Evolutionary conservation across 805 yeast genomes (phyloP), one percentile per base, ranked within the genome.

Genomic region (Spathaspora arborariae): DNA sequence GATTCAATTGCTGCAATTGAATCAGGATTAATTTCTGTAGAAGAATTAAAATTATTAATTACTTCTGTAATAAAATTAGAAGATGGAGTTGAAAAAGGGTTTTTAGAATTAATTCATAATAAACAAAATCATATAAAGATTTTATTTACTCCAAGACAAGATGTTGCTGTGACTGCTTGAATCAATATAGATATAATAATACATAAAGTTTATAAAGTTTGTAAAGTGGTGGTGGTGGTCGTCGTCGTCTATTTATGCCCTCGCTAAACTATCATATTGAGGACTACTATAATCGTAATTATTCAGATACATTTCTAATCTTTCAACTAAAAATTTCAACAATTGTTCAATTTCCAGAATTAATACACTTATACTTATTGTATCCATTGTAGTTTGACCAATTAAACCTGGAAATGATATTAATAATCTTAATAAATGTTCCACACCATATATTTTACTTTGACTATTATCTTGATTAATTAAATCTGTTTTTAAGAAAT

Each of bases 351-450:
- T 56, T 49, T 82, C 80, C 8, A 65, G 70, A 49, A 80, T 72
- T 49, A 88, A 63, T 15, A 76, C 75, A 5, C 70, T 72, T 4
- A 85, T 67, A 45, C 90, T 81, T 48, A 82, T 84, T n/a, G 78
- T 73, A 56, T 90, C 97, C 90, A 90, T 86, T 7, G 82, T 68
- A 1, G 96, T 82, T 51, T 82, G 84, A 0, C 88, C 77, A 45
- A 91, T 76, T n/a, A 90, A 67, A 9, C 89, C 94, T 0, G 99
- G 98, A 39, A 94, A 65, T 1, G 87, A 73, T 13, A 88, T 84
- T 52, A 90, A 71, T 47, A 92, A 65, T 52, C 99, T 72, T 49
- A 92, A 65, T 33, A 94, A 67, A 64, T 91, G 97, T 56, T 88
- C 91, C 1, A 84, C 75, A 0, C 97, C 96, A 57, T 91, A 92